These are phyloP conservation scores for Beta lomatogona DNA, from an alignment of 179 eudicot genomes.

Conservation along the genomic window DNA sequence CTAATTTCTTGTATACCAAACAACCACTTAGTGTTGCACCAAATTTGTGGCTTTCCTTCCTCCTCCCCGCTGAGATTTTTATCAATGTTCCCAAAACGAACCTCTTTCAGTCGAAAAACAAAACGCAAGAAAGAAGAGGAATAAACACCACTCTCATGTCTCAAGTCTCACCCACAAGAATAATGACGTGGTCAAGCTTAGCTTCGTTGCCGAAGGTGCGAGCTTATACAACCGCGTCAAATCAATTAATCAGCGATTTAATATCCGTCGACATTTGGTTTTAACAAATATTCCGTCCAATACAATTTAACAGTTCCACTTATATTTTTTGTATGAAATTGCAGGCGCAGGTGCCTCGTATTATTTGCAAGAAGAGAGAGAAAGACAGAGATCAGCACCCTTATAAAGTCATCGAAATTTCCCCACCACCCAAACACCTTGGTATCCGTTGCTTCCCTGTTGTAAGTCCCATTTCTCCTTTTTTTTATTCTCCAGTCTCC, in stretches of 20 bases:
- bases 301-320: no score
- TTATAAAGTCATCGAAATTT: slow-evolving; percentile 69
- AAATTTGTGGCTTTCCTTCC: no score
- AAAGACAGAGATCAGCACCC: slow-evolving; percentile 51
- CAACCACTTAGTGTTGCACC: no score
- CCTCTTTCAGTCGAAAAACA: no score
- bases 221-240: background rate
- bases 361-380: slow-evolving; percentile 65
- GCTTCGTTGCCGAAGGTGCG: slow-evolving; percentile 44
- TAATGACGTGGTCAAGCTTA: slow-evolving; percentile 45
- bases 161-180: background rate
- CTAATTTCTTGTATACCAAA: no score
- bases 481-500: background rate
- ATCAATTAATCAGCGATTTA: background rate
- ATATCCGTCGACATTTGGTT: background rate
- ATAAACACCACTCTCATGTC: background rate
- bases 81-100: no score
- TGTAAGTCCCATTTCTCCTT: slow-evolving; percentile 34
- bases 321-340: background rate
- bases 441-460: slow-evolving; percentile 68
- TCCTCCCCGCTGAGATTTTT: no score
- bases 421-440: slow-evolving; percentile 75
- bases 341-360: slow-evolving; percentile 32
- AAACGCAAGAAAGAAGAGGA: background rate
- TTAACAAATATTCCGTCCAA: background rate